Evolutionary conservation across 2,329 filamentous ascomycete genomes (phyloP), one percentile per base, ranked within the genome.

Genomic region (Epichloe coenophiala): DNA sequence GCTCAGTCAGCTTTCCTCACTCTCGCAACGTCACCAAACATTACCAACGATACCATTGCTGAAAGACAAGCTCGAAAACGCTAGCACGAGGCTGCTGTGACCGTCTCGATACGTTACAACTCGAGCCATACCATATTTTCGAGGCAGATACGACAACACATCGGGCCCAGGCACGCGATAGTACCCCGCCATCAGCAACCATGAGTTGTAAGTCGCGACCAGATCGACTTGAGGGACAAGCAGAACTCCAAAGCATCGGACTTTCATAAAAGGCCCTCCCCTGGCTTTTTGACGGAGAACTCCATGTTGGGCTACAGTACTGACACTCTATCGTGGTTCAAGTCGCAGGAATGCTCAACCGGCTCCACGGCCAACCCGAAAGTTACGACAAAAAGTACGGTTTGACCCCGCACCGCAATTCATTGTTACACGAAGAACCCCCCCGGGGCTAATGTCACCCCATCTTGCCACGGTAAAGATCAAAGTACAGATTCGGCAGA

Each of bases 341-440:
- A 95, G 89, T 95, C 72, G 74, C 84, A 60, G 85, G 78, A 65
- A 95, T 96, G 88, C 77, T 96, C 62, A 95, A 91, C 73, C 89
- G 91, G 79, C 85, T 96, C 63, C 88, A 94, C 63, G 89, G 90
- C 69, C 91, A 97, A 74, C 91, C 91, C 59, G 89, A 95, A 60
- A 96, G 88, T 73, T 98, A 98, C 75, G 93, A 97, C 67, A 95
- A 95, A 98, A 98, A 98, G 88, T 94, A 73, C 63, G 57, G 44
- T 45, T 46, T 47, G 21, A 47, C 39, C 21, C 6, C 5, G 31
- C 36, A 49, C 48, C 41, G 19, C 55, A 61, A 67, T 64, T 56
- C 59, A 58, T 45, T 21, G 36, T 46, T 45, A 39, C 35, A 42
- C 40, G 48, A 47, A 37, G 31, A 43, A 38, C 4, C 15, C 12